Evolutionary conservation across 345 rosid genomes (phyloP), one percentile per base, ranked within the genome.

Genomic region (Murraya koenigii): DNA sequence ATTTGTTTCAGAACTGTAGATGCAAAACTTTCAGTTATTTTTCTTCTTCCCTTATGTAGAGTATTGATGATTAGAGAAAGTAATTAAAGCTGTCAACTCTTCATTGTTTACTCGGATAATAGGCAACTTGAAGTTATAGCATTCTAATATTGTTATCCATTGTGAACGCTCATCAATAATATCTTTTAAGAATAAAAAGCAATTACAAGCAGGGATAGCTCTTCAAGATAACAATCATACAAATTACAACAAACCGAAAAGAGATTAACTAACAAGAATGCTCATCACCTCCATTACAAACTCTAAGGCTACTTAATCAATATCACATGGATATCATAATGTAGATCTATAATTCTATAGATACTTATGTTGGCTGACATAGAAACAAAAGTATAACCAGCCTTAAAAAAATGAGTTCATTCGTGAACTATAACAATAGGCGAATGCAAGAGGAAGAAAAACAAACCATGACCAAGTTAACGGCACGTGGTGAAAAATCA

Each of bases 401-500:
- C 47, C 8, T 63, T 41, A 22, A 1, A 22, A 26, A 6, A 65
- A 33, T 66, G 60, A 17, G 41, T 60, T 76, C 70, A 64, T 25
- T 25, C 39, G 28, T 55, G 59, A 38, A 14, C 32, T 56, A 17
- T 35, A 32, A 72, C 30, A 2, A 19, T 19, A 59, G 44, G 35
- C 52, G 56, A 62, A 36, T 28, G 38, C 58, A 54, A 67, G 69
- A 60, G 39, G 5, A 75, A 72, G 78, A 77, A 78, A 73, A 73
- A 59, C 85, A n/a, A 64, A 93, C 99, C 98, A 93, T 92, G 72
- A 95, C 95, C 87, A 95, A 89, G 79, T 91, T 78, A 71, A 95
- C 89, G 11, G 98, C 98, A 17, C 93, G 97, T 3, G 86, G 90
- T 39, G 96, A 93, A 84, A 95, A 95, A 85, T 95, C 98, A 70